Percentiles rank a stretch among this genome's conserved stretches.
phyloP scores from a whole-genome alignment of 768 basidiomycete species.

The Cytidiella melzeri region DNA sequence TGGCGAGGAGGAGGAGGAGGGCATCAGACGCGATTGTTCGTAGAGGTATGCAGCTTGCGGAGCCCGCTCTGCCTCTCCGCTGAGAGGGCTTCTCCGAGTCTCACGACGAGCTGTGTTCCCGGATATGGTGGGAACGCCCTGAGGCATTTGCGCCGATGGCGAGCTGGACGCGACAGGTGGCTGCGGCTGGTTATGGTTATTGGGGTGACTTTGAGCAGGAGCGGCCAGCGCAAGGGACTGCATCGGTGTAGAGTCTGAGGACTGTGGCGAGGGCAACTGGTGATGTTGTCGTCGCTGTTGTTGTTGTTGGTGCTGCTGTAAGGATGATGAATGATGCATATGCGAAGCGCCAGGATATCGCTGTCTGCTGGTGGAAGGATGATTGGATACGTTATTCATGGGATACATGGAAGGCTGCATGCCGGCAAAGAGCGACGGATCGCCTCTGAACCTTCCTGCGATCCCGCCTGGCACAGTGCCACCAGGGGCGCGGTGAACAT shows the following conservation, averaged over 20 bases:
- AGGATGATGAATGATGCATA: slow-evolving; percentile 25
- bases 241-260: background rate
- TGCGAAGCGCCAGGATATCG: slow-evolving; percentile 11
- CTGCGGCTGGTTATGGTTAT: too few species aligned
- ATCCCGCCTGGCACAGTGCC: slow-evolving; percentile 3
- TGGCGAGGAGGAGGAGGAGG: slow-evolving; percentile 6
- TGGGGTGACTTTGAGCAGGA: background rate
- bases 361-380: slow-evolving; percentile 9
- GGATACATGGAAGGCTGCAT: slow-evolving; percentile 12
- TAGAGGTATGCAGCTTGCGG: slow-evolving; percentile 52
- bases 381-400: background rate
- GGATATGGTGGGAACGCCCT: slow-evolving; percentile 6
- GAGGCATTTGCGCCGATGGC: slow-evolving; percentile 1
- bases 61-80: slow-evolving; percentile 39
- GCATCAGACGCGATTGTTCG: slow-evolving; percentile 37
- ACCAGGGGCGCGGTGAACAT: slow-evolving; percentile 3
- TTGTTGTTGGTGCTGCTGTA: slow-evolving; percentile 1
- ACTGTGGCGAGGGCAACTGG: background rate
- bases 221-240: background rate
- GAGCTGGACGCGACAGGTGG: background rate
- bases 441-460: slow-evolving; percentile 9
- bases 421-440: background rate
- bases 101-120: slow-evolving; percentile 17
- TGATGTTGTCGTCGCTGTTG: too few species aligned
- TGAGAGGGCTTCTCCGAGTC: slow-evolving; percentile 27